Evolutionary conservation across 306 rosid genomes (phyloP), one percentile per base, ranked within the genome.

Genomic region (Sindora glabra): DNA sequence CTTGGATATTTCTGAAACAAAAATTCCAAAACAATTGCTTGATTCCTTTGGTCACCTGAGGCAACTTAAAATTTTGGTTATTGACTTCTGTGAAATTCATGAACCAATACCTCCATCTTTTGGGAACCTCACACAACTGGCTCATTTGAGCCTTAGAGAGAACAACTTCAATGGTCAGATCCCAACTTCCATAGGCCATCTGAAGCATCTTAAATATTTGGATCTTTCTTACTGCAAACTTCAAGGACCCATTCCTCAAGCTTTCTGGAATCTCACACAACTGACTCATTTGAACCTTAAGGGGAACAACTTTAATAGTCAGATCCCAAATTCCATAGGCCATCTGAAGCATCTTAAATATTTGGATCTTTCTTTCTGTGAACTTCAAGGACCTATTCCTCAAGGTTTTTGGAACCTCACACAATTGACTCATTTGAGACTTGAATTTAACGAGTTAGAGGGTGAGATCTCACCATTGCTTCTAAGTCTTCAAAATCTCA

Each of bases 91-190:
- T 27, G 18, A 45, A 0, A 53, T 65, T 16, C 10, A 9, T 2
- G 54, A 54, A 23, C 10, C 19, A 2, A 22, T 57, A 50, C 62
- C 62, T 18, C 2, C 4, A 5, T 62, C 62, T 0, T 21, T 71
- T 1, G 58, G 64, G 46, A 77, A 67, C 42, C 62, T 71, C 17
- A 62, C 68, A 37, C 39, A 63, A 23, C 29, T 68, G 1, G 53
- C 29, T 18, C 0, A 0, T 1, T 48, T 68, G 18, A 0, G 0
- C 40, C 74, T 74, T 1, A 33, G 37, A 13, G 2, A 0, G 2
- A 74, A 74, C 21, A 36, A 38, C 1, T 1, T 74, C 48, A 10
- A 2, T 6, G 74, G 69, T 53, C 53, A 59, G 39, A 61, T 73
- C 3, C 49, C 72, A 30, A 36, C 29, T 3, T 5, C 57, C 11